phyloP scores from a whole-genome alignment of 139 green algal genomes.

The Chlamydomonas incerta region DNA sequence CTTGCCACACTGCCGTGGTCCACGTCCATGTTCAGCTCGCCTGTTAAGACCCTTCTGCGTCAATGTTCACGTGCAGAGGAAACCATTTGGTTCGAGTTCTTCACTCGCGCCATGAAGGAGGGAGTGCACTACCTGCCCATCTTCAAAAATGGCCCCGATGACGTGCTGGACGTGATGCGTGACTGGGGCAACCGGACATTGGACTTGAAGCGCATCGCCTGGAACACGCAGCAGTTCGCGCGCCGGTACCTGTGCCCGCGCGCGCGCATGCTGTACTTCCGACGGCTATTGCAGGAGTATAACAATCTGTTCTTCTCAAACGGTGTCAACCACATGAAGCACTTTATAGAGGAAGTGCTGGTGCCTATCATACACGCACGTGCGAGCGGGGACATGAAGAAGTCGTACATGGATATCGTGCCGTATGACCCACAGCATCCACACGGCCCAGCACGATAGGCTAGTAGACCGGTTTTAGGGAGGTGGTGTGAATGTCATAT shows the following conservation, averaged over 20 bases:
- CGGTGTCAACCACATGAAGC: background rate
- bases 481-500: too few species aligned
- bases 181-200: background rate
- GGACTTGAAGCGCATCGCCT: slow-evolving; percentile 1
- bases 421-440: background rate
- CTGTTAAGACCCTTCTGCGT: too few species aligned
- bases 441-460: too few species aligned
- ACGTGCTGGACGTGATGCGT: background rate
- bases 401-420: background rate
- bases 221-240: slow-evolving; percentile 7
- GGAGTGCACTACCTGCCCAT: slow-evolving; percentile 24
- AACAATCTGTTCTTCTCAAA: background rate
- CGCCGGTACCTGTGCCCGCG: background rate
- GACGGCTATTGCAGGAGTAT: background rate
- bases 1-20: too few species aligned
- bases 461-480: too few species aligned
- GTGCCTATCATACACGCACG: background rate
- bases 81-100: slow-evolving; percentile 1
- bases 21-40: too few species aligned
- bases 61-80: background rate
- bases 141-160: background rate
- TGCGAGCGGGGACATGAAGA: background rate
- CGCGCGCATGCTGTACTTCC: slow-evolving; percentile 14
- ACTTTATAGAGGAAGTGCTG: background rate
- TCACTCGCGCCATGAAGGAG: background rate